These are phyloP conservation scores for Aphanomyces stellatus DNA, from an alignment of 352 stramenopile genomes.

Conservation along the genomic window DNA sequence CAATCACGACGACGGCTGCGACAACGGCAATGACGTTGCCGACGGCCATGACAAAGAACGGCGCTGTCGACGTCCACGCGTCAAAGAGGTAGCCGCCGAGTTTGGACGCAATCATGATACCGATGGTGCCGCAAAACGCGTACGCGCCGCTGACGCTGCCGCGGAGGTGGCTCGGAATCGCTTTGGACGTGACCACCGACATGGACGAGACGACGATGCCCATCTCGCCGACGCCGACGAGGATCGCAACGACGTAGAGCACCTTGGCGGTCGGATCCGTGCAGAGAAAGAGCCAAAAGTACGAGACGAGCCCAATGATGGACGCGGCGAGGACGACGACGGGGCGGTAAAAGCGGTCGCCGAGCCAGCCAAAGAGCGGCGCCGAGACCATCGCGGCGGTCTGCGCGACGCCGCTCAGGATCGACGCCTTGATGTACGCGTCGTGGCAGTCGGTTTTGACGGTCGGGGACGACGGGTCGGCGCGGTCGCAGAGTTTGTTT, in stretches of 20 bases:
- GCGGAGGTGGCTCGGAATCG: constrained; percentile 5
- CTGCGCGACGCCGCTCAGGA: constrained; percentile 10
- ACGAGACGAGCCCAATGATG: not conserved
- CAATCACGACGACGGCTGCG: not conserved
- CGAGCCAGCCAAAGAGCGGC: constrained; percentile 6
- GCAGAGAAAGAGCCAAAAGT: constrained; percentile 7
- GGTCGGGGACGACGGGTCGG: not conserved
- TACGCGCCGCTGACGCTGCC: constrained; percentile 7
- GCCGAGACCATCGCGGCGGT: constrained; percentile 3
- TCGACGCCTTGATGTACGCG: constrained; percentile 7
- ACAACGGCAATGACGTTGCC: constrained; percentile 7
- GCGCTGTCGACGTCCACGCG: constrained; percentile 1
- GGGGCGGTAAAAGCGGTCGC: constrained; percentile 1
- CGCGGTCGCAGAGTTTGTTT: not conserved
- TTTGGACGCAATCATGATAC: constrained; percentile 11
- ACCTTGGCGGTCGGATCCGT: not conserved
- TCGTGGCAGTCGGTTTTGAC: constrained; percentile 14
- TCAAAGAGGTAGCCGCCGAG: constrained; percentile 16
- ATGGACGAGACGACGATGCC: constrained; percentile 12
- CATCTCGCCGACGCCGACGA: constrained; percentile 15
- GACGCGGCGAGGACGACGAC: not conserved
- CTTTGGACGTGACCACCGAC: constrained; percentile 15
- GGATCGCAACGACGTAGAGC: not conserved
- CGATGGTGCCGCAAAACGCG: constrained; percentile 5
- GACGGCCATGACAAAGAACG: constrained; percentile 15